Base-by-base conservation (phyloP, 306 rosid species). In the Dicorynia guianensis region DNA sequence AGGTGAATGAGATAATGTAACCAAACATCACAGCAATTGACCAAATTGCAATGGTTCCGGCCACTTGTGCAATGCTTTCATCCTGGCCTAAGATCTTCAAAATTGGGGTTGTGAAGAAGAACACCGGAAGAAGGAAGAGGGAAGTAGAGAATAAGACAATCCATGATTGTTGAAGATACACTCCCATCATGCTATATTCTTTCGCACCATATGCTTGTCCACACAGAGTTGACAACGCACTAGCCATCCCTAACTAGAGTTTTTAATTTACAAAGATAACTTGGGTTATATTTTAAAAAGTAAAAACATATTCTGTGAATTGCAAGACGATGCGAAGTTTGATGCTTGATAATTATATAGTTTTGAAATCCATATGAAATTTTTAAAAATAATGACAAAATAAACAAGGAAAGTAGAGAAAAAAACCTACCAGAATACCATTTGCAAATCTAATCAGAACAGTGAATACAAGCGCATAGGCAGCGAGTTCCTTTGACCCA, bases 191-290 rank as follows among this genome's bases (percentile, higher is more conserved):
- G 57, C 76, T 65, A 70, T 83, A 73, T 69, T 83, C 86, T 34
- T 58, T 56, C 42, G 92, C 92, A 13, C 92, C 92, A 14, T 63
- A 85, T 14, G 92, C 92, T 76, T 88, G 88, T 42, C 92, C 92
- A 61, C 89, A 88, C 1, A 88, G 85, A 15, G 92, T 88, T 43
- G 86, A 65, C 40, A 87, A 72, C 0, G 92, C 92, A 66, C 80
- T 88, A 1, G 89, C 82, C 92, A 88, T 88, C 18, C 89, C 92
- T 52, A 83, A 59, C 92, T 84, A 11, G 70, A 72, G 8, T 60
- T 25, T 1, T 10, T 72, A 58, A 64, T 33, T 33, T 9, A 42
- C 42, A 80, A 39, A 11, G 4, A 50, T 39, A 57, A 53, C 33
- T 53, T n/a, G n/a, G n/a, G n/a, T n/a, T n/a, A n/a, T n/a, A n/a